These are phyloP conservation scores for Ophiobolus disseminans DNA, from an alignment of 2,329 filamentous ascomycete species.

Conservation along the genomic window DNA sequence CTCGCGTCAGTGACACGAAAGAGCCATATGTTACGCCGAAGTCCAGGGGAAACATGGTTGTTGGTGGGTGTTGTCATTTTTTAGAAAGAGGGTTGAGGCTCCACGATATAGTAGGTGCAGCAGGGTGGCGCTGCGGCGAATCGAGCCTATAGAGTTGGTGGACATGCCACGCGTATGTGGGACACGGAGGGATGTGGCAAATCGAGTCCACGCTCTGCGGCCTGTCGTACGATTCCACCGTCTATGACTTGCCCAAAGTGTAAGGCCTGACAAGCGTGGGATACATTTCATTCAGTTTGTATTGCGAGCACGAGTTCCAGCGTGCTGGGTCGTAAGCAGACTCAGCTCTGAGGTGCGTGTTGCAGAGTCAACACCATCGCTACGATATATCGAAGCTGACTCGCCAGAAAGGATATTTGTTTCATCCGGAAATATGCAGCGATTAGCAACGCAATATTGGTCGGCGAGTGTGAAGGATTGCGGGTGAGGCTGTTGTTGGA, in stretches of 20 bases:
- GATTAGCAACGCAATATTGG: slow-evolving; percentile 1
- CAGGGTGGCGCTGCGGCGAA: slow-evolving; percentile 20
- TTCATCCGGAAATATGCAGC: slow-evolving; percentile 4
- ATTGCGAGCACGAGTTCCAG: slow-evolving; percentile 9
- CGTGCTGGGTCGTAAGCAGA: slow-evolving; percentile 14
- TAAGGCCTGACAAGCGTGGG: slow-evolving; percentile 43
- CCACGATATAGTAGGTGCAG: no score
- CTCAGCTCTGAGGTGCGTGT: slow-evolving; percentile 28
- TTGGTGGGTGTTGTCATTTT: not conserved
- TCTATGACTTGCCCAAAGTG: slow-evolving; percentile 20
- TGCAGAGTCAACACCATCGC: slow-evolving; percentile 7
- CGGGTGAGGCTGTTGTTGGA: slow-evolving; percentile 6
- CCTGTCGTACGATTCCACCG: slow-evolving; percentile 15
- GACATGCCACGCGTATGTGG: slow-evolving; percentile 34
- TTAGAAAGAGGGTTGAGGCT: no score
- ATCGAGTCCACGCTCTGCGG: slow-evolving; percentile 21
- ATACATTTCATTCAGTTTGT: slow-evolving; percentile 15
- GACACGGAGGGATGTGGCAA: slow-evolving; percentile 20
- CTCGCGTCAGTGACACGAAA: no score
- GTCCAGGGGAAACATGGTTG: no score
- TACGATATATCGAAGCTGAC: slow-evolving; percentile 7
- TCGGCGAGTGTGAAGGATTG: not conserved
- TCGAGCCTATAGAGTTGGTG: slow-evolving; percentile 10
- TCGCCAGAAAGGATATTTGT: slow-evolving; percentile 18
- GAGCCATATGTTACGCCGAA: no score